Evolutionary conservation across 257 asterid genomes (phyloP), one percentile per base, ranked within the genome.

Genomic region (Ballota nigra): DNA sequence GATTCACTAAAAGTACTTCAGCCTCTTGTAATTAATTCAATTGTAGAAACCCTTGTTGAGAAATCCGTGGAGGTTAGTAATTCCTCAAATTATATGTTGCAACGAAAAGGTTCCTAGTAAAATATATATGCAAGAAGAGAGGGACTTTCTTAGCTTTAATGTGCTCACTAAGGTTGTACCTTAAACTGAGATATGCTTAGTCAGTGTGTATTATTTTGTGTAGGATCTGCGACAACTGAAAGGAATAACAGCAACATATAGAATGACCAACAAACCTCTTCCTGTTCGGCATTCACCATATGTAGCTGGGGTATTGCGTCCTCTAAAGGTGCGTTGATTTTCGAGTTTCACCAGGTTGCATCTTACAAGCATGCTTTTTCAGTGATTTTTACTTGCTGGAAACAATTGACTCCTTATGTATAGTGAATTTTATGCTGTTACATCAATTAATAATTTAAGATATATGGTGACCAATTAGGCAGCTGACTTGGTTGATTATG

Each of bases 261-360:
- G 99, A 83, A 88, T 95, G 97, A 90, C 98, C 49, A 92, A 88
- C 84, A 95, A 90, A 78, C 99, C 99, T 67, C 93, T 88, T 79
- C 98, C 99, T 29, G 95, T 87, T 75, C 86, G 96, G 77, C 99
- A 95, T 83, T 95, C 99, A 26, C 96, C 89, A 6, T 95, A 86
- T 75, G 98, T 95, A 34, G 71, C 96, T 4, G 92, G 95, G 59
- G 84, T 89, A 49, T 77, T 91, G 82, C 93, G 98, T 26, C 99
- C 96, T 56, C 69, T 95, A 75, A 95, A 88, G 97, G 98, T 91
- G 76, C 34, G 26, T 1, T 43, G 12, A 41, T 73, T 78, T 51
- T 75, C 68, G 65, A 49, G 66, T 63, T 79, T 58, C 34, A 23
- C 45, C 34, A 31, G 64, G 34, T 68, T 70, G 53, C 72, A 63